phyloP scores from a whole-genome alignment of 345 rosid genomes.

The Aquilaria malaccensis region DNA sequence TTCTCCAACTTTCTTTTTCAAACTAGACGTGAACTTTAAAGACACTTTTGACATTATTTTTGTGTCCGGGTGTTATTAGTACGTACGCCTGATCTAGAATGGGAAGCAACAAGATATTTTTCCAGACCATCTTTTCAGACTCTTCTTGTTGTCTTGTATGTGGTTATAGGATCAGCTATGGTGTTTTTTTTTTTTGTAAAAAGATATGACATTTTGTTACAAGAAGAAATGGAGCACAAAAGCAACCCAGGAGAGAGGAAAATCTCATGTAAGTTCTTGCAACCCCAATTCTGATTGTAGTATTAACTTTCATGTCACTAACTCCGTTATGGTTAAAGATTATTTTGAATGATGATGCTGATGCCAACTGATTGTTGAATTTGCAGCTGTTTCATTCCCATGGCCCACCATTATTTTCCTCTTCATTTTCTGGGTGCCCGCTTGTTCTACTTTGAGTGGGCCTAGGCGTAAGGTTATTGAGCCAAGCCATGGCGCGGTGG shows the following conservation, averaged over 20 bases:
- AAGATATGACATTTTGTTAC: too few species aligned
- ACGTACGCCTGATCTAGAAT: too few species aligned
- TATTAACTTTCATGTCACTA: background rate
- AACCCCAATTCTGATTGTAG: background rate
- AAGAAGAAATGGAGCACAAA: too few species aligned
- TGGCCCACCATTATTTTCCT: slow-evolving; percentile 7
- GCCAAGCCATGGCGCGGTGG: slow-evolving; percentile 36
- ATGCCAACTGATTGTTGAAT: background rate
- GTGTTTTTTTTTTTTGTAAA: too few species aligned
- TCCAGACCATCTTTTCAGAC: too few species aligned
- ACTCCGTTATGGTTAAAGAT: background rate
- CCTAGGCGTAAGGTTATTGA: slow-evolving; percentile 21
- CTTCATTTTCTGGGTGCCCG: slow-evolving; percentile 9
- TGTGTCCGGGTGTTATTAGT: too few species aligned
- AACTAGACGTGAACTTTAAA: too few species aligned
- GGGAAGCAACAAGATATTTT: too few species aligned
- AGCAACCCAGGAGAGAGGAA: background rate
- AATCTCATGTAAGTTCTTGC: slow-evolving; percentile 1
- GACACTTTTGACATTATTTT: too few species aligned
- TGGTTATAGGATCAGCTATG: too few species aligned
- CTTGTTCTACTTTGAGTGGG: background rate
- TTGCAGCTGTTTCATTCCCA: slow-evolving; percentile 4
- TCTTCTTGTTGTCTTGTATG: too few species aligned
- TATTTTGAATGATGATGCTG: background rate
- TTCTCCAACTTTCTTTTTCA: too few species aligned